Evolutionary conservation across 2,329 filamentous ascomycete species (phyloP).

Genomic region (Helotiales sp.): DNA sequence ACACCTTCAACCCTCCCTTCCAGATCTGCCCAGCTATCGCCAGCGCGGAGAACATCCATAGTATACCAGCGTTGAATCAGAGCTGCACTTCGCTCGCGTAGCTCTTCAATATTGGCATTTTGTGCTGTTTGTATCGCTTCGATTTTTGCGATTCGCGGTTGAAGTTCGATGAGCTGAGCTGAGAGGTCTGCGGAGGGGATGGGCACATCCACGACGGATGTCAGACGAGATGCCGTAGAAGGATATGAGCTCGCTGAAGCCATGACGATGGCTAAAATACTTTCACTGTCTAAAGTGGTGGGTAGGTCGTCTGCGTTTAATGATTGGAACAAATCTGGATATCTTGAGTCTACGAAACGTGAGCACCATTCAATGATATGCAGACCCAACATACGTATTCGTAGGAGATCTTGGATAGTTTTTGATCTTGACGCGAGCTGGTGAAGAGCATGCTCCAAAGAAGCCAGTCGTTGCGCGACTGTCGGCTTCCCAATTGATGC

Average conservation of each 20-base stretch:
- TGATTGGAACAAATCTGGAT: constrained; percentile 37
- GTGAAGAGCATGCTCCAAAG: constrained; percentile 26
- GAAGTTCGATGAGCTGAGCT: constrained; percentile 33
- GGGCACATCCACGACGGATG: constrained; percentile 34
- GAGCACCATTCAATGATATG: constrained; percentile 1
- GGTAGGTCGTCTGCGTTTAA: constrained; percentile 26
- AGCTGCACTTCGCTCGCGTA: constrained; percentile 33
- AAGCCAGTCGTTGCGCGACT: constrained; percentile 17
- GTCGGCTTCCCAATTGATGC: constrained; percentile 5
- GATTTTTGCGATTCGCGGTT: constrained; percentile 34
- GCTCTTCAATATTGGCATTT: constrained; percentile 29
- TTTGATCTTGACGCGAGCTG: constrained; percentile 33
- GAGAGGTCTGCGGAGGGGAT: constrained; percentile 33
- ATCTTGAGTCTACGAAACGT: constrained; percentile 30
- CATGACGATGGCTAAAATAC: constrained; percentile 32
- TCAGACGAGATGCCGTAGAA: constrained; percentile 35
- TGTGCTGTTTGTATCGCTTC: constrained; percentile 34
- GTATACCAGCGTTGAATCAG: constrained; percentile 35
- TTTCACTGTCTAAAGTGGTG: constrained; percentile 29
- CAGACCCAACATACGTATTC: constrained; percentile 28
- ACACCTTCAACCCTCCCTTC: constrained; percentile 32
- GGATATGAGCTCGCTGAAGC: constrained; percentile 36
- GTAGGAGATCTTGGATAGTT: constrained; percentile 35
- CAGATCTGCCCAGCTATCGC: constrained; percentile 36
- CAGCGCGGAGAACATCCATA: constrained; percentile 30